phyloP scores from a whole-genome alignment of 2,329 filamentous ascomycete species.

The Monilinia polystroma region DNA sequence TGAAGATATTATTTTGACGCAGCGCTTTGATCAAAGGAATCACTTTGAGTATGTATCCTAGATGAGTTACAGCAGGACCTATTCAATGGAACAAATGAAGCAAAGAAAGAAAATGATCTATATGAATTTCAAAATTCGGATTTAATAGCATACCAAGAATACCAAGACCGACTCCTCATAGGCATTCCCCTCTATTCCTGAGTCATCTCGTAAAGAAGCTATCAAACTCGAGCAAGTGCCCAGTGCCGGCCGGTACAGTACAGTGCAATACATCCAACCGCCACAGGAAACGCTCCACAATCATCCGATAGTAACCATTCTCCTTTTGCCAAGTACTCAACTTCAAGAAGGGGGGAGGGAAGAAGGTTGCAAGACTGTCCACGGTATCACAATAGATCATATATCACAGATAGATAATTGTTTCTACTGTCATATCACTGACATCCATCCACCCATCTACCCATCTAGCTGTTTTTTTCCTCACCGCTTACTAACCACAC shows the following conservation, averaged over 20 bases:
- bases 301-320: not conserved
- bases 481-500: no score
- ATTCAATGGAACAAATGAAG: slow-evolving; percentile 1
- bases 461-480: no score
- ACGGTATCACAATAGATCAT: no score
- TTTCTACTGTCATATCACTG: no score
- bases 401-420: no score
- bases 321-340: not conserved
- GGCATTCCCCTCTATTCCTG: not conserved
- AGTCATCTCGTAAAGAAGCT: not conserved
- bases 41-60: slow-evolving; percentile 1
- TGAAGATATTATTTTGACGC: slow-evolving; percentile 12
- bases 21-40: slow-evolving; percentile 3
- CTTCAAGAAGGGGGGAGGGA: no score
- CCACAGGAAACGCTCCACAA: not conserved
- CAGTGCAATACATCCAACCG: no score
- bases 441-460: no score
- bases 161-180: not conserved
- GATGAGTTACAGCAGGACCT: slow-evolving; percentile 4
- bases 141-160: not conserved
- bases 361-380: no score
- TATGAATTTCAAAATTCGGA: not conserved
- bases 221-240: not conserved
- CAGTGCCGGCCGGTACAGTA: no score
- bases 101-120: not conserved